Evolutionary conservation across 2,329 filamentous ascomycete genomes (phyloP).

Genomic region (Aspergillus tanneri): DNA sequence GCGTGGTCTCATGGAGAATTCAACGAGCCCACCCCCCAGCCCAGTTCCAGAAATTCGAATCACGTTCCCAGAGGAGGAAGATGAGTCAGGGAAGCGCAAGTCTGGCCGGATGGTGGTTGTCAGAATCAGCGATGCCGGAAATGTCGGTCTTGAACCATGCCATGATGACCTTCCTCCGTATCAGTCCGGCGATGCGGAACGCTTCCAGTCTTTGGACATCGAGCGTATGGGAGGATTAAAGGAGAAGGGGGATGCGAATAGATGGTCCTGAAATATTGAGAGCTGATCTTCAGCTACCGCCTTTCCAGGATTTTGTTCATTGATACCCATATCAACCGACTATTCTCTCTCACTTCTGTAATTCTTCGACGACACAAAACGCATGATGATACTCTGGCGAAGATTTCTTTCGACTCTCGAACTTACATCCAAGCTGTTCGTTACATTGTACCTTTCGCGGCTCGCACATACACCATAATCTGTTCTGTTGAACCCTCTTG

Average conservation of each 20-base stretch:
- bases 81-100: constrained; percentile 69
- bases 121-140: constrained; percentile 79
- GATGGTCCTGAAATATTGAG: constrained; percentile 33
- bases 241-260: constrained; percentile 66
- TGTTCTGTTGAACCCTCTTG: constrained; percentile 13
- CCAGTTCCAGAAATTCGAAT: constrained; percentile 97
- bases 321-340: constrained; percentile 17
- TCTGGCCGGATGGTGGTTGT: constrained; percentile 90
- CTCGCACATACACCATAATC: constrained; percentile 35
- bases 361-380: constrained; percentile 33
- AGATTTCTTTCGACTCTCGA: constrained; percentile 23
- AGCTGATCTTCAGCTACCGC: constrained; percentile 1
- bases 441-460: constrained; percentile 22
- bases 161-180: constrained; percentile 81
- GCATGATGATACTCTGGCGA: constrained; percentile 35
- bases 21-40: constrained; percentile 70
- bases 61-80: constrained; percentile 94
- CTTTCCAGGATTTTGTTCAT: constrained; percentile 7
- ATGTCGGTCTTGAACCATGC: constrained; percentile 84
- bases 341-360: constrained; percentile 7
- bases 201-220: constrained; percentile 93
- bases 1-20: constrained; percentile 73
- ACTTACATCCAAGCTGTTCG: constrained; percentile 23
- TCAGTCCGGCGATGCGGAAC: constrained; percentile 71
- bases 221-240: constrained; percentile 91